Percentiles rank a stretch among this genome's conserved stretches.
These are phyloP conservation scores for Botryotinia narcissicola DNA, from an alignment of 2,329 filamentous ascomycete genomes.

Conservation along the genomic window DNA sequence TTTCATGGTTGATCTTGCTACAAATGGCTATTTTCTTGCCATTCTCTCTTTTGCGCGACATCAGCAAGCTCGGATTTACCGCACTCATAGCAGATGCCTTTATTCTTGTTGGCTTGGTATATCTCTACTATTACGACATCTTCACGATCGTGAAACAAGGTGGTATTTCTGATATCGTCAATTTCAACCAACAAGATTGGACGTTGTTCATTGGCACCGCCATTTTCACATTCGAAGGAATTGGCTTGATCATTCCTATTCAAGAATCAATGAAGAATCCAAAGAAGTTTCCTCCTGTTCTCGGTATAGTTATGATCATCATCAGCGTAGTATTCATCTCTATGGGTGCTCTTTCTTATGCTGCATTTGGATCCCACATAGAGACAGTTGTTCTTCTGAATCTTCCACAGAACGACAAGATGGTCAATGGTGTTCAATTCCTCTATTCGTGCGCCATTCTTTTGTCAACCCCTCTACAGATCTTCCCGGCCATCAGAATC, in stretches of 20 bases:
- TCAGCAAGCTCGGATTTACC: conserved; percentile 94
- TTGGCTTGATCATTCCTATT: conserved; percentile 95
- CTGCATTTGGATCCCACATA: conserved; percentile 90
- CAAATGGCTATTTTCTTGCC: conserved; percentile 95
- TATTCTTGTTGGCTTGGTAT: conserved; percentile 86
- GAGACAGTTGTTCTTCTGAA: conserved; percentile 97
- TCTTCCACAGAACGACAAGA: conserved; percentile 88
- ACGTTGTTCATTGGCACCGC: conserved; percentile 97
- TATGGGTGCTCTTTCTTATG: conserved; percentile 92
- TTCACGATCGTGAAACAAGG: conserved; percentile 70
- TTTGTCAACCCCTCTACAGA: conserved; percentile 89
- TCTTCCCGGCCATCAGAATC: conserved; percentile 97
- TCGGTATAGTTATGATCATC: conserved; percentile 89
- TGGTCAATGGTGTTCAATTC: conserved; percentile 95
- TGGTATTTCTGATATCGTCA: conserved; percentile 79
- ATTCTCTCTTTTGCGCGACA: conserved; percentile 89
- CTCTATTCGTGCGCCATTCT: conserved; percentile 98
- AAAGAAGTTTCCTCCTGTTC: conserved; percentile 82
- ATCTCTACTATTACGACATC: conserved; percentile 94
- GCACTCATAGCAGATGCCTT: conserved; percentile 92
- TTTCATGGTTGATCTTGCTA: conserved; percentile 87
- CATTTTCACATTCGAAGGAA: conserved; percentile 98
- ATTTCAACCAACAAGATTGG: conserved; percentile 91
- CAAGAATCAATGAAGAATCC: conserved; percentile 96
- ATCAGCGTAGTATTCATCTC: conserved; percentile 88